Evolutionary conservation across 2,329 filamentous ascomycete genomes (phyloP), one percentile per base, ranked within the genome.

Genomic region (Periconia sp.): DNA sequence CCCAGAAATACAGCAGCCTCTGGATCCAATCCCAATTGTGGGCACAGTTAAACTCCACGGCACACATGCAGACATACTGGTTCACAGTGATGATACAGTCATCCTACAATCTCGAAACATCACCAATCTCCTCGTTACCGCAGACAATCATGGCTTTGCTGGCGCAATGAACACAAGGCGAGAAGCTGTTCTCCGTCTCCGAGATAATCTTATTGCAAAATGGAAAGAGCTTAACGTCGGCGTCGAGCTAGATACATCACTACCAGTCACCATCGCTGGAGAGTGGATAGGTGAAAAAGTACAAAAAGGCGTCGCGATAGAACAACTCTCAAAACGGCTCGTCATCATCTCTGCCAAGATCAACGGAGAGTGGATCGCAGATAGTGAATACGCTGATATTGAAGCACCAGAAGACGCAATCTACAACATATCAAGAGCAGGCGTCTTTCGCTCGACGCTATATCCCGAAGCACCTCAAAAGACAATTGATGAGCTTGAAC

Each of bases 1-100:
- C 2, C 43, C 42, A 5, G 43, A 56, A 5, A 4, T 34, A 11
- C 32, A 53, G 23, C 13, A 43, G 2, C 31, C 19, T 2, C 17
- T 54, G 10, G 25, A 35, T 2, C 41, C 54, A 1, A 54, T 64
- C 6, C 50, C 53, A 7, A 52, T 69, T 2, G 19, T 57, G 2
- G 65, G 61, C 25, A 66, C 56, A 6, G 54, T 64, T 28, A 70
- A 67, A 22, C 50, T 68, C 12, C 66, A 67, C 40, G 64, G 66
- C 18, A 66, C 62, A 1, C 66, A 66, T 26, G 57, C 57, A 22
- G 63, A 66, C 30, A 64, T 68, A 4, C 47, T 66, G 4, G 30
- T 68, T 22, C 38, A 55, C 24, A 24, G 19, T 8, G 44, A 60
- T 30, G 23, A 61, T 13, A 48, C 16, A 10, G 56, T 66, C 22